Conservation (phyloP, 2,329 filamentous ascomycete genomes). For the Apiospora rasikravindrae region DNA sequence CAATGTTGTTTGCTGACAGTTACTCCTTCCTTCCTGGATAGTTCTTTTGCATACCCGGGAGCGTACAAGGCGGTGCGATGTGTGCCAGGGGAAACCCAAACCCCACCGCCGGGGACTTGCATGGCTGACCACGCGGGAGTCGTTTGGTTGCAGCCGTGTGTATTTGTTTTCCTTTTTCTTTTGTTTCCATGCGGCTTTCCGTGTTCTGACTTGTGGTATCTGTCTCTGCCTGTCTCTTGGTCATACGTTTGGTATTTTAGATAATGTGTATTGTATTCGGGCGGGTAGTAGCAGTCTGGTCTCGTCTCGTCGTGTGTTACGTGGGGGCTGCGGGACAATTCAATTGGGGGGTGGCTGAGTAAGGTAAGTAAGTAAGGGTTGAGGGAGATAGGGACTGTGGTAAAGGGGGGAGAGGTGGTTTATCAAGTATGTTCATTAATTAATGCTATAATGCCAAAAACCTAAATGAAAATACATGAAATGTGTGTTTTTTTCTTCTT, state of each 20-base stretch:
- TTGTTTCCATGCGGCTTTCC: constrained; percentile 4
- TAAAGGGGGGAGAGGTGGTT: too few relatives aligned
- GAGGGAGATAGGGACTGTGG: too few relatives aligned
- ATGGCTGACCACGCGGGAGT: not conserved
- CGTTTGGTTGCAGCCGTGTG: not conserved
- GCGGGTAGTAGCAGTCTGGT: not conserved
- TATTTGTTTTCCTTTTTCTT: not conserved
- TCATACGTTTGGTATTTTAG: not conserved
- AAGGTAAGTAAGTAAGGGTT: too few relatives aligned
- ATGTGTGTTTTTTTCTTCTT: too few relatives aligned
- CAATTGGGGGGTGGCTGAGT: too few relatives aligned
- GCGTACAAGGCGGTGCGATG: not conserved
- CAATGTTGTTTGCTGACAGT: not conserved
- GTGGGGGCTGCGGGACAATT: too few relatives aligned
- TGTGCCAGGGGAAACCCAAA: not conserved
- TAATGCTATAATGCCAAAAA: too few relatives aligned
- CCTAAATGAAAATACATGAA: too few relatives aligned
- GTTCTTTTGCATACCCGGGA: not conserved
- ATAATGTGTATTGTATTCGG: too few relatives aligned
- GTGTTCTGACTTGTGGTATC: constrained; percentile 9
- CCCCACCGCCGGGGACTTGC: not conserved
- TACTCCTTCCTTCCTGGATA: not conserved
- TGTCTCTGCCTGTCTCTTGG: not conserved
- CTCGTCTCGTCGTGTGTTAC: not conserved
- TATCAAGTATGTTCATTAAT: too few relatives aligned